Percentiles rank a stretch among this genome's conserved stretches.
Evolutionary conservation across 805 yeast species (phyloP).

Genomic region (Sugiyamaella chiloensis): DNA sequence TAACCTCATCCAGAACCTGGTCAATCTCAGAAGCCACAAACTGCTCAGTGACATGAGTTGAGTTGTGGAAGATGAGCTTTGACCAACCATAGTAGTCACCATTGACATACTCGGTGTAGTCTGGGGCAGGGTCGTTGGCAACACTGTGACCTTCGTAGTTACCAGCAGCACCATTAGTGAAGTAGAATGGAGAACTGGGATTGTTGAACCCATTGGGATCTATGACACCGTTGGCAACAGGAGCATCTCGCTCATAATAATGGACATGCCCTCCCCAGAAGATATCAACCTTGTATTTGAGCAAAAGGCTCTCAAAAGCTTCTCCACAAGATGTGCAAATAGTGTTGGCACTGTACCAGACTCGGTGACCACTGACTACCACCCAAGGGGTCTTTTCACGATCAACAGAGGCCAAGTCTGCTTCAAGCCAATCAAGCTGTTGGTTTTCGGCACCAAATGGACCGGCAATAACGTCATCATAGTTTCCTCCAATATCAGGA

Average conservation of each 20-base stretch:
- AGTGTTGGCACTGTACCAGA: slow-evolving; percentile 29
- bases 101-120: slow-evolving; percentile 12
- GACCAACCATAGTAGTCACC: slow-evolving; percentile 27
- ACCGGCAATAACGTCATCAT: slow-evolving; percentile 19
- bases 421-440: slow-evolving; percentile 31
- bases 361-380: slow-evolving; percentile 31
- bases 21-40: slow-evolving; percentile 27
- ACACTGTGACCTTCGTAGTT: slow-evolving; percentile 29
- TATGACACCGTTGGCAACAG: slow-evolving; percentile 21
- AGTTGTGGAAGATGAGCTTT: slow-evolving; percentile 28
- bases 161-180: slow-evolving; percentile 31
- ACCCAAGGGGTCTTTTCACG: slow-evolving; percentile 30
- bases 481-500: slow-evolving; percentile 19
- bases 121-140: slow-evolving; percentile 11
- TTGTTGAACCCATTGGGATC: slow-evolving; percentile 32
- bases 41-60: slow-evolving; percentile 31
- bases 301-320: slow-evolving; percentile 24
- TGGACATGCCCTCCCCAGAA: slow-evolving; percentile 26
- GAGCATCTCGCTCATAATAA: slow-evolving; percentile 24
- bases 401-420: slow-evolving; percentile 30
- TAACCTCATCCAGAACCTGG: slow-evolving; percentile 27
- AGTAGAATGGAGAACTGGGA: slow-evolving; percentile 32
- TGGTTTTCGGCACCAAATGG: slow-evolving; percentile 24
- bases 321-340: slow-evolving; percentile 19
- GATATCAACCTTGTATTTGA: slow-evolving; percentile 25